Evolutionary conservation across 306 rosid genomes (phyloP), one percentile per base, ranked within the genome.

Genomic region (Inga leiocalycina): DNA sequence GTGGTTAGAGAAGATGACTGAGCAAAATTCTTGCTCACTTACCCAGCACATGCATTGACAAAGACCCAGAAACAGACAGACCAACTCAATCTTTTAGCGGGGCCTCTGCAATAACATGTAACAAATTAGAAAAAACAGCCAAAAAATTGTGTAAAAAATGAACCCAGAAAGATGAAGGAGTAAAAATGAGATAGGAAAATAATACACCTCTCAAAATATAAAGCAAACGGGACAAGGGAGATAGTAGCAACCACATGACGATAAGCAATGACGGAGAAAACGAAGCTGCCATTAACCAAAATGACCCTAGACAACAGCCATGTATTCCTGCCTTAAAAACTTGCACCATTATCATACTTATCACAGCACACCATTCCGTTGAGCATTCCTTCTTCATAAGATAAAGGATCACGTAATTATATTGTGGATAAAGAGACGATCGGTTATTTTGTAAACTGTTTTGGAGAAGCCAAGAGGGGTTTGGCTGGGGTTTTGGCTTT

Each of bases 211-310:
- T 94, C 95, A 45, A 89, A 84, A 52, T 76, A 88, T 52, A 92
- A 80, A 16, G 95, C 98, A 73, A 92, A 85, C 12, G 97, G 94
- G 9, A 88, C 91, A 76, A 94, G 94, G 76, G 87, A 88, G 4
- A 94, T 1, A 6, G 97, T 89, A 22, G 92, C 94, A 75, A 94
- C 92, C 19, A 81, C 8, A 16, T 91, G 92, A 8, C 97, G 88
- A 75, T 94, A 92, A 0, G 91, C 85, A 81, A 89, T 64, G 73
- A 92, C 90, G 10, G 98, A 77, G 76, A 91, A 92, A 14, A 92
- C 84, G 85, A 91, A 94, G 22, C 89, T 85, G 43, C 98, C 97
- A 2, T 77, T 2, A 16, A 80, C 79, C 7, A 94, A 70, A 6
- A 90, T 78, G 2, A 88, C 67, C 43, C 91, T 91, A 1, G 94